Evolutionary conservation across 2,329 filamentous ascomycete genomes (phyloP).

Genomic region (Neofusicoccum sp.): DNA sequence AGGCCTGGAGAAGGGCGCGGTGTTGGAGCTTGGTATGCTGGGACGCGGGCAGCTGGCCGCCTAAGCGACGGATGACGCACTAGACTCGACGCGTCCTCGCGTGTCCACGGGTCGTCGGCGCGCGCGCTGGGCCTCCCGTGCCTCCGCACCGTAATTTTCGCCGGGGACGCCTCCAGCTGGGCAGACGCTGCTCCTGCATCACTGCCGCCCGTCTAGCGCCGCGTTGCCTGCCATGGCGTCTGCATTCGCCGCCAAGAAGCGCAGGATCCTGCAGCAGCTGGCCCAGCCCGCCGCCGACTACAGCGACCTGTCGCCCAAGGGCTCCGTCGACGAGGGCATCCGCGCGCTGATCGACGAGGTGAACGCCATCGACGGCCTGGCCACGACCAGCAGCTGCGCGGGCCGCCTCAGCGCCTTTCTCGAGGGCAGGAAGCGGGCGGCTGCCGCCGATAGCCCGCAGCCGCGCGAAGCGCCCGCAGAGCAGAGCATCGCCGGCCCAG

Average conservation of each 20-base stretch:
- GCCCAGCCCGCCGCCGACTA: constrained; percentile 68
- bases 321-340: constrained; percentile 77
- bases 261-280: constrained; percentile 69
- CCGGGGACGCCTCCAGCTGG: neutral
- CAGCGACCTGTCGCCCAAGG: constrained; percentile 83
- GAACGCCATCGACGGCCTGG: constrained; percentile 70
- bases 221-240: constrained; percentile 26
- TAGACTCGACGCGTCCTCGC: constrained; percentile 15
- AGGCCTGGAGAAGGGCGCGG: neutral
- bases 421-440: constrained; percentile 63
- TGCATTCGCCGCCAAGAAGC: constrained; percentile 58
- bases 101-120: constrained; percentile 10
- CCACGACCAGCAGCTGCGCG: constrained; percentile 91
- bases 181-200: neutral
- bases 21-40: constrained; percentile 4
- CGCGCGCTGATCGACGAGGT: constrained; percentile 74
- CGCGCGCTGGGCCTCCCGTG: neutral
- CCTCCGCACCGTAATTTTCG: neutral
- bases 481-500: constrained; percentile 57
- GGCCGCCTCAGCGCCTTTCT: constrained; percentile 85
- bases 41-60: neutral
- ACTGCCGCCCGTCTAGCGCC: neutral
- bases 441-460: constrained; percentile 21
- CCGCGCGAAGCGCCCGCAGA: constrained; percentile 21
- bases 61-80: constrained; percentile 18